Base-by-base conservation (phyloP, 306 rosid genomes). In the Medicago lupulina region DNA sequence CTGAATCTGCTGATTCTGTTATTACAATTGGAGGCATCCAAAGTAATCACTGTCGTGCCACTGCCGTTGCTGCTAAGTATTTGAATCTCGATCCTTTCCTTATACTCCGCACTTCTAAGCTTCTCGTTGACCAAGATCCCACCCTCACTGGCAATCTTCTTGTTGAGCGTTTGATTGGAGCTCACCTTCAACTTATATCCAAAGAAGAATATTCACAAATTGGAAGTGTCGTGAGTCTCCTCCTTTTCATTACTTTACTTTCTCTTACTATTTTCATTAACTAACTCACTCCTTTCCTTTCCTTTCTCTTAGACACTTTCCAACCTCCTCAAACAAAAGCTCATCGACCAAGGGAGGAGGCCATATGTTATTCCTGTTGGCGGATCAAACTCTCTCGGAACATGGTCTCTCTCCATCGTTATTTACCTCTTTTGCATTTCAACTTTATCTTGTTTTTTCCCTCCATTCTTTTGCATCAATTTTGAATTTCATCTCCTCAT, bases 31-130 rank as follows among this genome's bases (percentile, higher is more conserved):
- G 97, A 65, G 97, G 97, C 76, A 92, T 95, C 75, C 98, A 95
- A 77, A 95, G 98, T 87, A 95, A 95, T 78, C 99, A 95, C 58
- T 95, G 97, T 64, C 96, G 99, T 7, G 97, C 99, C 51, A 95
- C 97, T 71, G 97, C 97, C 5, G 99, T 95, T 21, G 97, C 97
- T 41, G 97, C 99, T 1, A 89, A 86, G 83, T 95, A 95, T 80
- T 82, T 95, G 46, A 88, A 92, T 81, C 97, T 95, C 19, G 96
- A 92, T 61, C 87, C 87, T 64, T 90, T 78, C 81, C 93, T 92
- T 39, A 92, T 95, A 63, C 89, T 92, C 40, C 87, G 91, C 67
- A 92, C 96, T 43, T 90, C 96, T 2, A 86, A 93, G 89, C 79
- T 61, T 58, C 86, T 86, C 41, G 88, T 86, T 38, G 90, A 92